Conservation (phyloP, 495 filamentous ascomycete genomes). For the Talaromyces trachyspermus region DNA sequence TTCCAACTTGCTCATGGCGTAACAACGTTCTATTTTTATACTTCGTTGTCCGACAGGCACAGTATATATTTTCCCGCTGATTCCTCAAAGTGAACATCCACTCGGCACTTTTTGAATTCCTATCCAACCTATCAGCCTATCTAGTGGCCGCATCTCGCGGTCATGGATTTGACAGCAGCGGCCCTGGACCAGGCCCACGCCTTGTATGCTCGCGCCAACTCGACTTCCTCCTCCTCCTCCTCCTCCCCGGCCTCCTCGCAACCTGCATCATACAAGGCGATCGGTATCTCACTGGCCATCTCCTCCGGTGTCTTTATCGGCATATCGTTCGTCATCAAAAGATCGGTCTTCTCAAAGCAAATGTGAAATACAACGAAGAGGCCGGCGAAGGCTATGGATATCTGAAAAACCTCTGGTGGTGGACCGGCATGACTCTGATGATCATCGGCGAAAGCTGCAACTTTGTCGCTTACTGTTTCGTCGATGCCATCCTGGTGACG, state of each 20-base stretch:
- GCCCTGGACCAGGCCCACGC: conserved; percentile 35
- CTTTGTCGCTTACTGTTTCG: conserved; percentile 94
- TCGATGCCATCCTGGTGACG: conserved; percentile 93
- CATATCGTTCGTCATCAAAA: conserved; percentile 95
- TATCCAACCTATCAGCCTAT: not conserved
- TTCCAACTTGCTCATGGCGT: too few relatives aligned
- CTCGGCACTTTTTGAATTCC: not conserved
- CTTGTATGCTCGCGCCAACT: conserved; percentile 38
- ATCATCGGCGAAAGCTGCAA: conserved; percentile 96
- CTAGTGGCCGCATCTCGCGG: conserved; percentile 7
- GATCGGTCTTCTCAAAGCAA: conserved; percentile 80
- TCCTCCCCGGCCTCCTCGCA: conserved; percentile 28
- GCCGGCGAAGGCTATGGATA: conserved; percentile 97
- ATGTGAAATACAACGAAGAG: conserved; percentile 93
- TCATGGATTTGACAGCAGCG: conserved; percentile 43
- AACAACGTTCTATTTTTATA: too few relatives aligned
- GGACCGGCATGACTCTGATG: conserved; percentile 95
- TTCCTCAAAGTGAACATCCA: too few relatives aligned
- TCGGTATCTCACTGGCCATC: conserved; percentile 82
- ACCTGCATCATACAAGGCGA: conserved; percentile 68
- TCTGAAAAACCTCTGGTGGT: conserved; percentile 93
- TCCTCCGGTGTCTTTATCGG: conserved; percentile 92
- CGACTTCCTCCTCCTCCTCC: conserved; percentile 21
- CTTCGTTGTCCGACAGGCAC: too few relatives aligned
- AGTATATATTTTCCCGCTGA: too few relatives aligned